Conservation (phyloP, 768 basidiomycete genomes). For the Pleurotus salmoneostramineus region DNA sequence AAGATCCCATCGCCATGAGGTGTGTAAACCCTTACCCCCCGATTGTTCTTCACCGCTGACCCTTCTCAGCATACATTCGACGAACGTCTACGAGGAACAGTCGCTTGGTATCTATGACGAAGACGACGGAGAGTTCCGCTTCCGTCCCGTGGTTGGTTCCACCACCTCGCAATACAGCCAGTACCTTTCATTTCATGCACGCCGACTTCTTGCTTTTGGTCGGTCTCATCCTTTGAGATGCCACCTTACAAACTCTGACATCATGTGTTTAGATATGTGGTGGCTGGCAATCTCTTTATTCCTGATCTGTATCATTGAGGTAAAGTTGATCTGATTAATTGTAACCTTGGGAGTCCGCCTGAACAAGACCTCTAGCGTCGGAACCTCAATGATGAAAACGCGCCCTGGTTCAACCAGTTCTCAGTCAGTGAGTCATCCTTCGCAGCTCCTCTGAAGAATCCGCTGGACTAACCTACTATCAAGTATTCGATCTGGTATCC, state of each 20-base stretch:
- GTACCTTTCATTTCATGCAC: neutral
- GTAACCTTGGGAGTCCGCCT: neutral
- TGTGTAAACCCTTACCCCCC: neutral
- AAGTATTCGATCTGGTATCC: constrained; percentile 8
- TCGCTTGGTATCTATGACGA: constrained; percentile 4
- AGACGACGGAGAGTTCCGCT: constrained; percentile 2
- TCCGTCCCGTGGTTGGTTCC: neutral
- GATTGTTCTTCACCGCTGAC: neutral
- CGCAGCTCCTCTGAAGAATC: neutral
- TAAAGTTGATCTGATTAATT: neutral
- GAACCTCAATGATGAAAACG: constrained; percentile 1
- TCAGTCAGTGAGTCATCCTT: neutral
- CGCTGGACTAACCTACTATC: neutral
- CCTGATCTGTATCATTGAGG: constrained; percentile 3
- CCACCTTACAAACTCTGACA: neutral
- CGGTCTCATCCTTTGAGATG: neutral
- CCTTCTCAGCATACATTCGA: constrained; percentile 71
- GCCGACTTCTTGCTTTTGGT: neutral
- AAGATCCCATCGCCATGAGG: constrained; percentile 5
- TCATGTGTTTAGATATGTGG: constrained; percentile 4
- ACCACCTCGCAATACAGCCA: neutral
- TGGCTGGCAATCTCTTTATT: constrained; percentile 5
- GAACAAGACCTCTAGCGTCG: neutral
- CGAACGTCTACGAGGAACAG: constrained; percentile 55
- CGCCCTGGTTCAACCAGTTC: constrained; percentile 7